Percentiles rank a stretch among this genome's conserved stretches.
Conservation (phyloP, 768 basidiomycete genomes). For the Kwoniella botswanensis region DNA sequence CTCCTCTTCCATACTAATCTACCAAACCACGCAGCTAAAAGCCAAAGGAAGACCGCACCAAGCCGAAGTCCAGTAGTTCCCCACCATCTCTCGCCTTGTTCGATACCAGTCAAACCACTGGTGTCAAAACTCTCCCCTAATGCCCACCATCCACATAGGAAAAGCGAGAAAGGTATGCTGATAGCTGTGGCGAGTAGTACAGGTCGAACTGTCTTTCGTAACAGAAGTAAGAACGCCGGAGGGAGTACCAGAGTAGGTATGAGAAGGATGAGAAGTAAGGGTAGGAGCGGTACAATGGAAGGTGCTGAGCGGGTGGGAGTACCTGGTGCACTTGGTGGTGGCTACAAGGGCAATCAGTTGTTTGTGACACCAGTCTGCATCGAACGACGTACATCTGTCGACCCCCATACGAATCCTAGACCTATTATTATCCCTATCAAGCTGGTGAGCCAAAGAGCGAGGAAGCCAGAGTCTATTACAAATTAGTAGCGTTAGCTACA, state of each 20-base stretch:
- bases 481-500: not conserved
- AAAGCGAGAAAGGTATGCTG: constrained; percentile 54
- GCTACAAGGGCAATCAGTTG: constrained; percentile 12
- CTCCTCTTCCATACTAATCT: constrained; percentile 65
- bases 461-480: constrained; percentile 46
- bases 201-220: constrained; percentile 81
- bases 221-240: constrained; percentile 60
- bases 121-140: constrained; percentile 54
- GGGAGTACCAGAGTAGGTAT: constrained; percentile 48
- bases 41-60: constrained; percentile 76
- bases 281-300: constrained; percentile 51
- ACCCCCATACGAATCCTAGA: constrained; percentile 56
- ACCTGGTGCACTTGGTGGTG: constrained; percentile 34
- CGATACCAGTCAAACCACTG: constrained; percentile 35
- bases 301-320: constrained; percentile 41
- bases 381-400: constrained; percentile 47
- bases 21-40: constrained; percentile 71
- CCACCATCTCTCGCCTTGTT: constrained; percentile 52
- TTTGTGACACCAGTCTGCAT: too few relatives aligned
- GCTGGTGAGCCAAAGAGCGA: constrained; percentile 54
- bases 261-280: constrained; percentile 49
- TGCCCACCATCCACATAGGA: constrained; percentile 55
- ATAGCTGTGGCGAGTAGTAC: constrained; percentile 67
- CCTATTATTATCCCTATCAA: constrained; percentile 50
- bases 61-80: constrained; percentile 67